Conservation (phyloP, 805 yeast genomes). For the Starmerella sirachaensis region DNA sequence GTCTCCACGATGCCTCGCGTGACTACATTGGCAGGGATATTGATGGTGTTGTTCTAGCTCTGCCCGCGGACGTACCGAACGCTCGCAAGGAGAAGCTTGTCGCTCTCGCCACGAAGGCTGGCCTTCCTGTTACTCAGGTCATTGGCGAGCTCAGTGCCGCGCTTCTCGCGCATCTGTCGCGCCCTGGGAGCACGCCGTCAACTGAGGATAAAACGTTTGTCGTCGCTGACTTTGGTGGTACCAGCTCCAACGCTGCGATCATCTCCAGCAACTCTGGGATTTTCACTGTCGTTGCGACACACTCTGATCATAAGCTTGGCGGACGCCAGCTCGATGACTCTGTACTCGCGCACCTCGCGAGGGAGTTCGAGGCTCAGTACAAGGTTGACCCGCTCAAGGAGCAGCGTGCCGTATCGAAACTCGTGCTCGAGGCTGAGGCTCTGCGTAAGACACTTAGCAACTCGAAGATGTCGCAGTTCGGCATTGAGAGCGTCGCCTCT, state of each 20-base stretch:
- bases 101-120: conserved; percentile 55
- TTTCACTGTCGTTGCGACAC: conserved; percentile 74
- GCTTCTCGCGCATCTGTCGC: conserved; percentile 62
- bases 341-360: conserved; percentile 71
- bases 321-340: conserved; percentile 77
- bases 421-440: conserved; percentile 66
- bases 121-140: conserved; percentile 69
- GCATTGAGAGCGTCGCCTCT: conserved; percentile 87
- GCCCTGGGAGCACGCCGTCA: conserved; percentile 33
- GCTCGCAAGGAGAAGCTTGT: conserved; percentile 56
- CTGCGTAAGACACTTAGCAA: conserved; percentile 88
- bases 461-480: conserved; percentile 76
- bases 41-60: conserved; percentile 75
- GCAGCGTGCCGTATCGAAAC: conserved; percentile 78
- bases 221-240: conserved; percentile 94
- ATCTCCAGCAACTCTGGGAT: conserved; percentile 89
- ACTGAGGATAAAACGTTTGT: conserved; percentile 59
- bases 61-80: conserved; percentile 77
- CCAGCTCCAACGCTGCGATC: conserved; percentile 91
- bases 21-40: conserved; percentile 77
- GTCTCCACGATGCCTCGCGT: conserved; percentile 77
- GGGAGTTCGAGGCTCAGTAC: conserved; percentile 85
- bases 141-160: conserved; percentile 91
- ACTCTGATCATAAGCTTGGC: conserved; percentile 71
- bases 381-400: conserved; percentile 67